Evolutionary conservation across 768 basidiomycete species (phyloP), one percentile per base, ranked within the genome.

Genomic region (Suillus subluteus): DNA sequence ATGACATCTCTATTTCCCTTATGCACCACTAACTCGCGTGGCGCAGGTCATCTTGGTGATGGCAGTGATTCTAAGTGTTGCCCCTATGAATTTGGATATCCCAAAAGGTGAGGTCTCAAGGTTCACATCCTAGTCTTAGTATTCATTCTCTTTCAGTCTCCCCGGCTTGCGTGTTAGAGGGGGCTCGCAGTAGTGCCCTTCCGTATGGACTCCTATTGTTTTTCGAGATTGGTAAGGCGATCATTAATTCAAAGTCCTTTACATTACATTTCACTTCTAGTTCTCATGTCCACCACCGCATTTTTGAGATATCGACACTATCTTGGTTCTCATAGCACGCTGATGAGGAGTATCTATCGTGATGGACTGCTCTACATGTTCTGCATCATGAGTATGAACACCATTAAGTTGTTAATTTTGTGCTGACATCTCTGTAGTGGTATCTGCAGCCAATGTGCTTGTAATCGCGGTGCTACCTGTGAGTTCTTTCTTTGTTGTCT

Each of bases 221-320:
- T 18, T 62, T 48, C 32, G 65, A 66, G 48, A 63, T 63, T 9
- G 65, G 65, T 66, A 18, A 63, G 65, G 23, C 32, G 6, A 44
- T 18, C 32, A 32, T 48, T 23, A 11, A 18, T 54, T 11, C 13
- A 62, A 52, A 52, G n/a, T 41, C 11, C 23, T 1, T 32, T n/a
- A 56, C 11, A 13, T n/a, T 12, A 56, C 6, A 35, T 13, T 35
- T 35, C 21, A n/a, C 55, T n/a, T 26, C 21, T 40, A 64, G 63
- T 64, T 43, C 44, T 64, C n/a, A 59, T 64, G 55, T 58, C 16
- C 26, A 37, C 30, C 12, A 64, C 41, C 13, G 30, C 30, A 64
- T 62, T 23, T 58, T 38, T 59, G 55, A 64, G 63, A 64, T 35
- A 59, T 43, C 50, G 41, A 58, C 2, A 62, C 40, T 64, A 64